These are phyloP conservation scores for Suhomyces vadensis DNA, from an alignment of 805 yeast species.

Conservation along the genomic window DNA sequence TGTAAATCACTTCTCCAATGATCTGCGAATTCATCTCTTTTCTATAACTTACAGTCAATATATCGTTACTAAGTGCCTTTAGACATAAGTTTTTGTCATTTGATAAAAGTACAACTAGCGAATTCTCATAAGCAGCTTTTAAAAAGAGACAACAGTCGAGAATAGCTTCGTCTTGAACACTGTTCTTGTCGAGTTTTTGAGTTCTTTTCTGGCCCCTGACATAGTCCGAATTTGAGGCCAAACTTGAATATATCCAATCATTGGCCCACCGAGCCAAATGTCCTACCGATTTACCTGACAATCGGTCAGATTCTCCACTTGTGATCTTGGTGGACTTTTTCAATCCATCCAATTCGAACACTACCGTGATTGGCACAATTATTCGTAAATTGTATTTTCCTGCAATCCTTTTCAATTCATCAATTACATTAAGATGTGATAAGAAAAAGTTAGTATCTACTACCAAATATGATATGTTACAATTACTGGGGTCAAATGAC, in stretches of 20 bases:
- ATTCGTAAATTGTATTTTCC: constrained; percentile 47
- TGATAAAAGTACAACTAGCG: constrained; percentile 62
- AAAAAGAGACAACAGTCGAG: constrained; percentile 80
- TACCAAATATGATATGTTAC: constrained; percentile 50
- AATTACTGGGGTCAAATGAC: too few relatives aligned
- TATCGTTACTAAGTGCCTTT: constrained; percentile 68
- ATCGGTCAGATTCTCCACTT: constrained; percentile 13
- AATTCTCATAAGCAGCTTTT: constrained; percentile 33
- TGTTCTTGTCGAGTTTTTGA: constrained; percentile 49
- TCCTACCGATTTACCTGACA: constrained; percentile 45
- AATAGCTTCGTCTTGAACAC: constrained; percentile 75
- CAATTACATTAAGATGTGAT: constrained; percentile 62
- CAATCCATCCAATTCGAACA: constrained; percentile 81
- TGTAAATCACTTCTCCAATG: constrained; percentile 42
- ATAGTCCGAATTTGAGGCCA: constrained; percentile 52
- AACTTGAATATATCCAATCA: constrained; percentile 67
- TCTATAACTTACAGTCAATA: constrained; percentile 62
- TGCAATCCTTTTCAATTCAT: constrained; percentile 48
- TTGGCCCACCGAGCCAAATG: constrained; percentile 68
- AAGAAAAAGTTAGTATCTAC: constrained; percentile 84
- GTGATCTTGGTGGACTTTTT: constrained; percentile 44
- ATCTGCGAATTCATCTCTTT: constrained; percentile 44
- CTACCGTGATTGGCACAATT: constrained; percentile 68
- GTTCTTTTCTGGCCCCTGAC: constrained; percentile 64
- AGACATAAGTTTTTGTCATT: constrained; percentile 83